Evolutionary conservation across 345 rosid genomes (phyloP), one percentile per base, ranked within the genome.

Genomic region (Fremontodendron californicum): DNA sequence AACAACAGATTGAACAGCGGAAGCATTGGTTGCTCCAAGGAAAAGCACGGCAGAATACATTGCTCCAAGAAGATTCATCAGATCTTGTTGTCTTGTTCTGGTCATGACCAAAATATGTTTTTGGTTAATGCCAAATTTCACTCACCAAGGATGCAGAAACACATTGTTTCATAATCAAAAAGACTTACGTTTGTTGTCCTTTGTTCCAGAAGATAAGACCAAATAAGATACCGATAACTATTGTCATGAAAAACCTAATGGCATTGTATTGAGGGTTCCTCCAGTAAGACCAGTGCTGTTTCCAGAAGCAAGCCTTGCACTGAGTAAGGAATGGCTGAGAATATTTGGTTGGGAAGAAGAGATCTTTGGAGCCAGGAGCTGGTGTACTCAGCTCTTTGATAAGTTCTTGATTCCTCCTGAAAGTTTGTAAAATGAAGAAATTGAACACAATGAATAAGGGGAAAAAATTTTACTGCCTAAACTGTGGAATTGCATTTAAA

Each of bases 151-250:
- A 1, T 29, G 37, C 6, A 63, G 40, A 63, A 62, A 18, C 21
- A 16, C 40, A 63, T 35, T 1, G 68, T 35, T 33, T 63, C 12
- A 63, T 16, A 18, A 31, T 13, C 6, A 62, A 62, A 13, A 29
- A 31, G 12, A 42, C 54, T 45, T 82, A 91, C 94, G 86, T 87
- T 78, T 66, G 80, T 39, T 89, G 75, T 37, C 94, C 92, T n/a
- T 85, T 79, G 46, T 84, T 71, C 94, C 94, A 91, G 82, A 91
- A 91, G 45, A 91, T 89, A 13, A 92, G 85, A 68, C 94, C 94
- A 35, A 86, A 89, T 86, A 89, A 80, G 46, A 88, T 51, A 49
- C 89, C 92, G 5, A 86, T 82, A 75, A 90, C 55, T 12, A 81
- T 83, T 48, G 92, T 86, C 86, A 84, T 84, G 4, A 88, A 52